Evolutionary conservation across 495 filamentous ascomycete species (phyloP), one percentile per base, ranked within the genome.

Genomic region (Hypoxylon subgilvum): DNA sequence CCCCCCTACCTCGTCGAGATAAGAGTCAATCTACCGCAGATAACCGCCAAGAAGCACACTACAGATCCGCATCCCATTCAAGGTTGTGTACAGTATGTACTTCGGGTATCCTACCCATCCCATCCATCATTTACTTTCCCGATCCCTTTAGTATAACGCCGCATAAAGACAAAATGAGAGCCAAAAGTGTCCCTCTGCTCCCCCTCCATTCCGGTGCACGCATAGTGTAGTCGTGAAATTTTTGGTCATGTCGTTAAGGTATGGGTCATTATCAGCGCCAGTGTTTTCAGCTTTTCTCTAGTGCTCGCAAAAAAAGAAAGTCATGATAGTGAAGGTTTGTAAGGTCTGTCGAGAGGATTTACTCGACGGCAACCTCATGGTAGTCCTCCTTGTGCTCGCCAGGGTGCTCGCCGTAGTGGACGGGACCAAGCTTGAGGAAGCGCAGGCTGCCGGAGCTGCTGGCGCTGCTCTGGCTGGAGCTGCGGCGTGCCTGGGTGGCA

Each of bases 371-470:
- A 23, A 75, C 72, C 64, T 78, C 76, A 60, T 72, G 66, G 61
- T 65, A 78, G 66, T 80, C 77, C 14, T 63, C 69, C 66, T 74
- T 74, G 73, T 69, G 58, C 45, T 70, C 73, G 46, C 69, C 74
- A 30, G 63, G 70, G 67, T 77, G 75, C 69, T 78, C 75, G 51
- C 76, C 76, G 61, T 68, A 79, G 71, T 78, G 74, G 60, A 79
- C 76, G 22, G 76, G 76, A n/a, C 73, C 73, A 42, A 80, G 75
- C 64, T 75, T 76, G 38, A 80, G 73, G 75, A 79, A 76, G 47
- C 76, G 74, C 19, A 66, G 51, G 43, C 70, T 71, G 58, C 53
- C 54, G n/a, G 16, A 16, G 41, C 16, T 49, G 39, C 52, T 34
- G 22, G 25, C 39, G 31, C 57, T 66, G 67, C 64, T 70, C 36